Base-by-base conservation (phyloP, 2,329 filamentous ascomycete species). In the Stylonectria norvegica region DNA sequence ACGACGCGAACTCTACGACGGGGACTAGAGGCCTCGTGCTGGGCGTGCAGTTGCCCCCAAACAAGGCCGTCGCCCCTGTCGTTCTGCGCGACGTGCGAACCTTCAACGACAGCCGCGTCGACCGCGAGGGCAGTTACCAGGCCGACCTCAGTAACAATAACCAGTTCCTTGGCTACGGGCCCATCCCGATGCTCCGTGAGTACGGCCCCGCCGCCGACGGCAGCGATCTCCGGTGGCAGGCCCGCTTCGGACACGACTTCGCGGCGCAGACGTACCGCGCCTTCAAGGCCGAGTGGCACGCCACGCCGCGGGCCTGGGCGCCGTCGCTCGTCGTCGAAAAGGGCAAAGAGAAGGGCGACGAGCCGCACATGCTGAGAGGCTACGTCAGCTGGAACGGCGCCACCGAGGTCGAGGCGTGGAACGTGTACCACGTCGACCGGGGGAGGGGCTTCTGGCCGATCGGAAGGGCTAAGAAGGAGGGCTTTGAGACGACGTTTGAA, bases 371-470 rank as follows among this genome's bases (percentile, higher is more conserved):
- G 0, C 20, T 48, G 1, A 27, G 38, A 1, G 52, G 47, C 4
- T 57, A 49, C 14, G 49, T 58, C 2, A 55, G 48, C 34, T 58
- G 56, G 56, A 58, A 58, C 23, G 56, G 56, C 0, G 56, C 52
- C 3, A 58, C 56, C 0, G 56, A 57, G 3, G 46, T 58, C 2
- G 46, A 56, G 1, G 9, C 33, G 1, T 58, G 55, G 46, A 53
- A 53, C 7, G 29, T 58, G 1, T 58, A 58, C 19, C 8, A 36
- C 0, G 22, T 47, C 0, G 39, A 48, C 5, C 20, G 28, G 6
- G 41, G 40, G 12, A 20, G 22, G 1, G 33, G 20, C 2, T 25
- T 45, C 11, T 34, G 15, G 3, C 29, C 34, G 0, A 5, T 50
- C 1, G 56, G 51, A 0, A 38, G 17, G 28, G 33, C 47, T 0